Evolutionary conservation across 495 filamentous ascomycete species (phyloP), one percentile per base, ranked within the genome.

Genomic region (Eremomyces bilateralis): DNA sequence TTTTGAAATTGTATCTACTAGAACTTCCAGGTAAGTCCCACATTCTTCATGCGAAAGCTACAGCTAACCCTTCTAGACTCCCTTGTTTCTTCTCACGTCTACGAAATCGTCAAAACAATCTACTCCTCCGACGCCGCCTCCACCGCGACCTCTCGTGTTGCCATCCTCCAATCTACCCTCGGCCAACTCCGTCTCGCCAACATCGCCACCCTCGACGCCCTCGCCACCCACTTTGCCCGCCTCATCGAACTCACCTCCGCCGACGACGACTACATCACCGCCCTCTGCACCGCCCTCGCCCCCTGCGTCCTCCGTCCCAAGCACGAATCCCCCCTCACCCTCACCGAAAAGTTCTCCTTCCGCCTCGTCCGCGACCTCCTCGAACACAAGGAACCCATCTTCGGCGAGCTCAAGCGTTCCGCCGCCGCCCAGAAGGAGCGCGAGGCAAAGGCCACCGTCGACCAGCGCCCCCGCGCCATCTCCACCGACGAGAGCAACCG

Each of bases 81-180:
- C 15, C 69, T 99, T 38, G 90, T 99, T 41, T 95, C 90, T 32
- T 93, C 82, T 17, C 84, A 93, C 50, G 82, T 94, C 40, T 99
- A 99, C 53, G 88, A 99, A 62, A 94, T 99, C 50, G 76, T 99
- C 45, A 81, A 93, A 53, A 94, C 80, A 1, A 91, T 95, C 37
- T 99, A 99, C 56, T 76, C 71, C 34, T 81, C 79, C 20, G 71
- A 82, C 20, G 72, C 83, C 39, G 77, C 83, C 36, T 52, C 57
- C 6, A 64, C 63, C 15, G 73, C 77, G 33, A 53, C 59, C 3
- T 68, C 74, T 28, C 81, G 88, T 29, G 67, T 95, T 40, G 78
- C 85, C 36, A 80, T 95, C 43, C 67, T 99, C 20, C 90, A 95
- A 54, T 91, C 84, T 43, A 94, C 88, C 0, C 73, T 95, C 42